phyloP scores from a whole-genome alignment of 257 asterid species.

The Solanum medicagineum region DNA sequence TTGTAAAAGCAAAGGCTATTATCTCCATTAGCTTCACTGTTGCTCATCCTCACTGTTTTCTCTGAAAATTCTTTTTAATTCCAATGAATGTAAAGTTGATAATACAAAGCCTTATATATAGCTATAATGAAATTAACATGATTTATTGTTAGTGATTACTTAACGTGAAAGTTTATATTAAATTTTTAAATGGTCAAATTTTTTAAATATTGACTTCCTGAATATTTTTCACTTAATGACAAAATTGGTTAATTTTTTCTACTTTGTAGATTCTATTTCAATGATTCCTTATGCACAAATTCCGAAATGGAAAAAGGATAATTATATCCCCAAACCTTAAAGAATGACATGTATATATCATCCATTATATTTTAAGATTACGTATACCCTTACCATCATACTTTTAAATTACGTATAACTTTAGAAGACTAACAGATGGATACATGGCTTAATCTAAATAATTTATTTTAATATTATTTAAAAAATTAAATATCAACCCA shows the following conservation, averaged over 20 bases:
- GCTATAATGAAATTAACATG: background rate
- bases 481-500: too few species aligned
- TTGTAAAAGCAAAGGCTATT: background rate
- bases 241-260: background rate
- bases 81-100: background rate
- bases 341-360: too few species aligned
- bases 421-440: too few species aligned
- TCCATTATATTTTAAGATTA: too few species aligned
- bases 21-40: background rate
- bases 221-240: background rate
- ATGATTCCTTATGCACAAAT: background rate
- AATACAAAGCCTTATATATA: background rate
- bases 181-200: background rate
- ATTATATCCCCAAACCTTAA: too few species aligned
- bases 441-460: too few species aligned
- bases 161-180: background rate
- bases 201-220: background rate
- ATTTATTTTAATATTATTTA: too few species aligned
- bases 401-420: too few species aligned
- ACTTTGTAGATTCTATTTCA: background rate
- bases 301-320: background rate
- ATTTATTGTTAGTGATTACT: background rate
- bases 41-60: background rate
- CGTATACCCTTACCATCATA: too few species aligned
- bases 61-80: background rate